Evolutionary conservation across 257 asterid species (phyloP), one percentile per base, ranked within the genome.

Genomic region (Voacanga thouarsii): DNA sequence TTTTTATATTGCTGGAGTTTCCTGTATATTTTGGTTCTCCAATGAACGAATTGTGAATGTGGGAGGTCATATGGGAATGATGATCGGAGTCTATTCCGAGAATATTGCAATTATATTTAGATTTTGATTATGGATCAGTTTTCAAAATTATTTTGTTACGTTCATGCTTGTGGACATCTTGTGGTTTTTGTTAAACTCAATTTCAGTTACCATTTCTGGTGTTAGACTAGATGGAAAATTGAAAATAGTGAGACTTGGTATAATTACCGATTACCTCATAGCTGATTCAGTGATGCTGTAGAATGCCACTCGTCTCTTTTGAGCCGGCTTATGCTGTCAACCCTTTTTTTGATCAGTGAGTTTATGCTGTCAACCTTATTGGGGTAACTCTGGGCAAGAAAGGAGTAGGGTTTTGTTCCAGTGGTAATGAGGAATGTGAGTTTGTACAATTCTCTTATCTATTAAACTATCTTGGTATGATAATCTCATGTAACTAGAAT

Each of bases 401-500:
- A 28, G 59, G 12, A 28, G 0, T 28, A 19, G 51, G 60, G 39
- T 51, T 6, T 18, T 57, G 12, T 2, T 21, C 51, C 1, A 41
- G 9, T 11, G 19, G 7, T 26, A 39, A 43, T 21, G 26, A 21
- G 15, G 15, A 0, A 15, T 55, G 9, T 4, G 7, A 21, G 61
- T 55, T 55, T 18, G 24, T 55, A 0, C 1, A 15, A 2, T 12
- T 51, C 57, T 51, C 57, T 43, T 43, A 33, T 9, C 7, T 37
- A n/a, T 74, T 23, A 26, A 15, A 4, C 3, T 55, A 4, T 41
- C 30, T 11, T 41, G 21, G 10, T n/a, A n/a, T n/a, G 3, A 18
- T 1, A n/a, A 45, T 74, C 55, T 70, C 30, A 83, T 84, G 63
- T 51, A 74, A 15, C n/a, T 6, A 23, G 61, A 49, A 65, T 53